phyloP scores from a whole-genome alignment of 306 rosid species.

The Delonix regia region DNA sequence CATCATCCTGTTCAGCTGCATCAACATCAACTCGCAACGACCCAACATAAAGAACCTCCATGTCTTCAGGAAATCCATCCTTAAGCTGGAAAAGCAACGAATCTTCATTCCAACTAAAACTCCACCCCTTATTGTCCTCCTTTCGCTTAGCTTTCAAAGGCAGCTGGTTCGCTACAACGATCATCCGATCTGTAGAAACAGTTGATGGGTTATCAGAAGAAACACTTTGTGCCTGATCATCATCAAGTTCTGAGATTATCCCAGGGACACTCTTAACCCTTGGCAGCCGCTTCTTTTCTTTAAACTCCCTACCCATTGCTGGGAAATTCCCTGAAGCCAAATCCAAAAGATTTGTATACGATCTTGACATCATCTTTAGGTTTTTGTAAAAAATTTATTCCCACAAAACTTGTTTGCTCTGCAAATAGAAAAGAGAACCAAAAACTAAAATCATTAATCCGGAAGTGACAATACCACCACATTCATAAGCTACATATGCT shows the following conservation, averaged over 20 bases:
- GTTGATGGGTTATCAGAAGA: constrained; percentile 72
- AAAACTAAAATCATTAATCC: constrained; percentile 22
- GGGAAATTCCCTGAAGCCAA: constrained; percentile 88
- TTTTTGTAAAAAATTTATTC: constrained; percentile 35
- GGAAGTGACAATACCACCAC: constrained; percentile 13
- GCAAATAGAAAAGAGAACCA: constrained; percentile 25
- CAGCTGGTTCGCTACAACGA: constrained; percentile 83
- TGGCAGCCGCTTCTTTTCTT: constrained; percentile 62
- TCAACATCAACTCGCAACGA: constrained; percentile 65
- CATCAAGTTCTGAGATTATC: constrained; percentile 63
- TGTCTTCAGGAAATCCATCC: constrained; percentile 76
- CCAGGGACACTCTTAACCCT: constrained; percentile 75
- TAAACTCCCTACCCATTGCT: constrained; percentile 47
- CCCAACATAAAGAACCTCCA: constrained; percentile 77
- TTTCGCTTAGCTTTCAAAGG: constrained; percentile 70
- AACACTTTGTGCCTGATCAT: constrained; percentile 66
- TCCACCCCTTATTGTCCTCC: constrained; percentile 72
- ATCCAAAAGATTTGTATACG: constrained; percentile 79
- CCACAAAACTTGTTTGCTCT: constrained; percentile 38
- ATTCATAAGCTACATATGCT: constrained; percentile 24
- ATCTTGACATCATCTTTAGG: constrained; percentile 70
- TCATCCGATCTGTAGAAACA: constrained; percentile 60
- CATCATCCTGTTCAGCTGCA: constrained; percentile 69
- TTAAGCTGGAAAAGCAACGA: constrained; percentile 77
- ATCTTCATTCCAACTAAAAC: constrained; percentile 82